Conservation (phyloP, 192 early-diverging fungal genomes). For the Entomortierella lignicola region DNA sequence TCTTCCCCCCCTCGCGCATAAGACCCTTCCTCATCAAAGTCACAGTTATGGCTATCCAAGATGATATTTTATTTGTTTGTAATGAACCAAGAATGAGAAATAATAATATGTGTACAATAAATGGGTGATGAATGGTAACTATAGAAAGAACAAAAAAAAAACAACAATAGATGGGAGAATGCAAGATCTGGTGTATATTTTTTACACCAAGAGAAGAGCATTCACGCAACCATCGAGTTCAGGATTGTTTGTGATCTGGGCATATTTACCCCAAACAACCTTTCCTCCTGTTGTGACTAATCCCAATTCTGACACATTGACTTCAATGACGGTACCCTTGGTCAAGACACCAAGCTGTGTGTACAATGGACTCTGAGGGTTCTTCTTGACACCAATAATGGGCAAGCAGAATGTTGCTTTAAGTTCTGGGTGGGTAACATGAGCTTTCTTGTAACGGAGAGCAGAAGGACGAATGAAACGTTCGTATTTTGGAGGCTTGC, state of each 20-base stretch:
- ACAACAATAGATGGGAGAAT: too few species aligned
- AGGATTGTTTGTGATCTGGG: constrained; percentile 97
- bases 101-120: background rate
- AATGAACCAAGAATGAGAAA: background rate
- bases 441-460: constrained; percentile 97
- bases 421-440: constrained; percentile 98
- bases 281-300: constrained; percentile 97
- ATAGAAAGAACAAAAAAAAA: constrained; percentile 5
- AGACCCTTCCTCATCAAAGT: too few species aligned
- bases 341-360: constrained; percentile 98
- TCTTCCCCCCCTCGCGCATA: too few species aligned
- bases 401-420: constrained; percentile 97
- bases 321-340: constrained; percentile 97
- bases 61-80: background rate
- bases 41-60: too few species aligned
- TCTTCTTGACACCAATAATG: constrained; percentile 99
- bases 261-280: constrained; percentile 98
- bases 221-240: constrained; percentile 98
- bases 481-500: constrained; percentile 99
- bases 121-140: constrained; percentile 5
- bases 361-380: constrained; percentile 94
- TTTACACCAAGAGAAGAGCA: constrained; percentile 91
- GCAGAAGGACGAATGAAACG: constrained; percentile 98
- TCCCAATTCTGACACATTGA: constrained; percentile 94
- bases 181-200: too few species aligned